Evolutionary conservation across 768 basidiomycete genomes (phyloP).

Genomic region (Hirschioporus abietinus): DNA sequence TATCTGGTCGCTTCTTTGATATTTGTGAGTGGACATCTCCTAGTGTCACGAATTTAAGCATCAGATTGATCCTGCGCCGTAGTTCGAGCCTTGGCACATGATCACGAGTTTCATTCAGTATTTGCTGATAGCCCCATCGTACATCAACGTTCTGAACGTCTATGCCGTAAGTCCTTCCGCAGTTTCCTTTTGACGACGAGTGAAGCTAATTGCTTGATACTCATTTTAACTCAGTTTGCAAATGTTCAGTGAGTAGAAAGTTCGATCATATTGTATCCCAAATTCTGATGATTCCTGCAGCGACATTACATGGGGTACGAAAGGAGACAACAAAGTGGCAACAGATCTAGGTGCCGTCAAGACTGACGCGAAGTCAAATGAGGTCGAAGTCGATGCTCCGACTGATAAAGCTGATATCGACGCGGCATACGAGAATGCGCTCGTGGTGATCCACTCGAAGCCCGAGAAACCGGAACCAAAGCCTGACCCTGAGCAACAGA

Average conservation of each 20-base stretch:
- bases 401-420: conserved; percentile 87
- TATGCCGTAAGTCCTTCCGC: conserved; percentile 52
- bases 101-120: conserved; percentile 95
- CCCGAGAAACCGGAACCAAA: conserved; percentile 66
- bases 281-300: conserved; percentile 21
- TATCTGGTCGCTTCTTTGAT: conserved; percentile 80
- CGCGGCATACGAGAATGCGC: conserved; percentile 86
- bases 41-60: neutral
- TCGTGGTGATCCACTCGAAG: conserved; percentile 74
- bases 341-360: conserved; percentile 84
- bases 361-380: conserved; percentile 56
- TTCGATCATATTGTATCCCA: neutral
- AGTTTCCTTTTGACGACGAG: neutral
- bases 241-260: conserved; percentile 56
- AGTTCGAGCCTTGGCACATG: conserved; percentile 99
- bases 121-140: conserved; percentile 86
- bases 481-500: conserved; percentile 53
- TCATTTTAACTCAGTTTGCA: conserved; percentile 49
- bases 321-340: conserved; percentile 83
- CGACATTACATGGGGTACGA: conserved; percentile 95
- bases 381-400: conserved; percentile 83
- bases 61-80: conserved; percentile 9
- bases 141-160: conserved; percentile 90
- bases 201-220: conserved; percentile 9
- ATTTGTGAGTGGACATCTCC: conserved; percentile 55